Evolutionary conservation across 2,329 filamentous ascomycete species (phyloP), one percentile per base, ranked within the genome.

Genomic region (Acrocalymma vagum): DNA sequence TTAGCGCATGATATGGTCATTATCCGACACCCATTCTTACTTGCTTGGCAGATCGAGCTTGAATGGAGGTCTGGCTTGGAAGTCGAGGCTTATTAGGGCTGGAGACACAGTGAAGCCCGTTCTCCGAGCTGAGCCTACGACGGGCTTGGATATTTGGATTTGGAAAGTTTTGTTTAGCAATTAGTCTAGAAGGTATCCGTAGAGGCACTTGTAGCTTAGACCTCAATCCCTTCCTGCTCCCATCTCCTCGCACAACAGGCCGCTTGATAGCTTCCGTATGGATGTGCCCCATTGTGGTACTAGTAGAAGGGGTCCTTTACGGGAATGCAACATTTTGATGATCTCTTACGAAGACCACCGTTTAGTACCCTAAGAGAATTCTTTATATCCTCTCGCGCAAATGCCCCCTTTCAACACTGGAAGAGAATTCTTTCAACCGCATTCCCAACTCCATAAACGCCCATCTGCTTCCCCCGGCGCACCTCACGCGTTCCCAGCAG

Each of bases 1-100:
- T 75, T 94, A 36, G 91, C 93, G 1, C 84, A 86, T 49, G 94
- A 93, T 47, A 96, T 99, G 88, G 93, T 99, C 46, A 88, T 96
- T 45, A 94, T 99, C 65, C 92, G 93, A 58, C 91, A 97, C 57
- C 89, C 90, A 0, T 96, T 87, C 71, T 83, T 86, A 50, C 78
- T 95, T 11, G 94, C 94, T 0, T 99, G 95, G 95, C 87, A 90
- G 58, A 86, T 96, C 46, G 81, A 88, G 20, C 78, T 99, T 43
- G 90, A 97, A 62, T 97, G 93, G 88, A 82, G 88, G 54, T 92
- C 56, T 6, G 59, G 60, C 5, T 42, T 65, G 42, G 60, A 63
- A n/a, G 48, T 64, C 0, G 61, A 63, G 29, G 55, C 55, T n/a
- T 53, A 58, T 42, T 62, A 48, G 54, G 15, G 29, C 13, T n/a